Conservation (phyloP, 345 rosid genomes). For the Cardamine occulta region DNA sequence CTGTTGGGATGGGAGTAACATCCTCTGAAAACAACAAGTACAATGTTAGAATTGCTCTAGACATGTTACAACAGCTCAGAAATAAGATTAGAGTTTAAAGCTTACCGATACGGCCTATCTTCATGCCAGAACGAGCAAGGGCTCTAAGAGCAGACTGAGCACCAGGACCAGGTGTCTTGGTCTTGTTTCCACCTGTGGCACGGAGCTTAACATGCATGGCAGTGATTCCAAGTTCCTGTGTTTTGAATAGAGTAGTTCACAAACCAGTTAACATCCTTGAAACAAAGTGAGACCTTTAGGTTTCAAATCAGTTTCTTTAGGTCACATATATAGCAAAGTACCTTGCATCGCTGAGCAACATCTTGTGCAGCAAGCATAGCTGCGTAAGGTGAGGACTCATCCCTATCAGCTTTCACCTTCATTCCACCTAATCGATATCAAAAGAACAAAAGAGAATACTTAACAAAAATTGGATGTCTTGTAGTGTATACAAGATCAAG, state of each 20-base stretch:
- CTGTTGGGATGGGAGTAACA: conserved; percentile 91
- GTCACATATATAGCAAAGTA: background rate
- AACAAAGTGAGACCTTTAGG: background rate
- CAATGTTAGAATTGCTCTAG: background rate
- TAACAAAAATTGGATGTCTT: background rate
- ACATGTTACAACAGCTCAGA: background rate
- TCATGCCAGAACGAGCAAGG: conserved; percentile 96
- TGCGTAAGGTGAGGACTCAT: conserved; percentile 92
- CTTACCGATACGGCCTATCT: conserved; percentile 87
- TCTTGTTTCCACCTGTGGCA: conserved; percentile 88
- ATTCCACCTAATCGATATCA: conserved; percentile 59
- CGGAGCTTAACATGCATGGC: conserved; percentile 87
- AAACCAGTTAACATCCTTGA: background rate
- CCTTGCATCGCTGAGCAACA: conserved; percentile 88
- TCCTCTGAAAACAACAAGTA: conserved; percentile 61
- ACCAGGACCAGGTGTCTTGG: conserved; percentile 90
- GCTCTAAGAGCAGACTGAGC: conserved; percentile 93
- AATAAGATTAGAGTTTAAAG: background rate
- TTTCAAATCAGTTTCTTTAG: background rate
- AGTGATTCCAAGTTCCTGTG: conserved; percentile 77
- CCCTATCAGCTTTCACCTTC: conserved; percentile 94
- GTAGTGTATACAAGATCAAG: background rate
- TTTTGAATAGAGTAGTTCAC: background rate
- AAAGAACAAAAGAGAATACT: background rate
- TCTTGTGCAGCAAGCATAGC: conserved; percentile 97